These are phyloP conservation scores for Zygosaccharomyces sapae DNA, from an alignment of 1,139 yeast species.

Conservation along the genomic window DNA sequence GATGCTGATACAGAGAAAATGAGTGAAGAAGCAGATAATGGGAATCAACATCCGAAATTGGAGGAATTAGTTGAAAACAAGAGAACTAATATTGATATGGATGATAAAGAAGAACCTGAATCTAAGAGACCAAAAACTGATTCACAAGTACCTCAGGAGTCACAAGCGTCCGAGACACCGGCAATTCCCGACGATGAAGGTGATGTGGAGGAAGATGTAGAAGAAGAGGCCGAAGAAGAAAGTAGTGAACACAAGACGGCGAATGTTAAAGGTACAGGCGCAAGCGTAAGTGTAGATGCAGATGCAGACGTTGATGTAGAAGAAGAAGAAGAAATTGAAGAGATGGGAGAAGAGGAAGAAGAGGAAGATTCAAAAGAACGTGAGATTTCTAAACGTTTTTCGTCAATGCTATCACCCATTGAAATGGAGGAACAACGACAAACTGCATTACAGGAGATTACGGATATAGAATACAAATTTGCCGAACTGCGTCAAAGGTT, in stretches of 20 bases:
- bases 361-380: slow-evolving; percentile 24
- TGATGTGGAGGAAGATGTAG: slow-evolving; percentile 8
- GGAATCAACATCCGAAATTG: slow-evolving; percentile 7
- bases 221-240: slow-evolving; percentile 17
- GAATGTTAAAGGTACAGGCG: slow-evolving; percentile 19
- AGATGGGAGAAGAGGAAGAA: slow-evolving; percentile 24
- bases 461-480: slow-evolving; percentile 77
- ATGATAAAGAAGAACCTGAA: slow-evolving; percentile 10
- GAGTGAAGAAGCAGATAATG: slow-evolving; percentile 20
- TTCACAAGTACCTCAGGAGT: slow-evolving; percentile 17
- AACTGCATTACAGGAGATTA: slow-evolving; percentile 51
- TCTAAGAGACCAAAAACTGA: slow-evolving; percentile 9
- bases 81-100: slow-evolving; percentile 12
- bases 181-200: slow-evolving; percentile 14
- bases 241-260: slow-evolving; percentile 20
- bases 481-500: slow-evolving; percentile 78
- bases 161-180: slow-evolving; percentile 15
- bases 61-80: slow-evolving; percentile 17
- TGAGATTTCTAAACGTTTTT: slow-evolving; percentile 30
- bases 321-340: slow-evolving; percentile 20
- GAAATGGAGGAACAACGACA: slow-evolving; percentile 43
- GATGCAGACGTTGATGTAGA: slow-evolving; percentile 22
- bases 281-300: slow-evolving; percentile 6
- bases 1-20: slow-evolving; percentile 37
- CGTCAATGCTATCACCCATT: slow-evolving; percentile 33